Evolutionary conservation across 768 basidiomycete species (phyloP).

Genomic region (Amanita thiersii): DNA sequence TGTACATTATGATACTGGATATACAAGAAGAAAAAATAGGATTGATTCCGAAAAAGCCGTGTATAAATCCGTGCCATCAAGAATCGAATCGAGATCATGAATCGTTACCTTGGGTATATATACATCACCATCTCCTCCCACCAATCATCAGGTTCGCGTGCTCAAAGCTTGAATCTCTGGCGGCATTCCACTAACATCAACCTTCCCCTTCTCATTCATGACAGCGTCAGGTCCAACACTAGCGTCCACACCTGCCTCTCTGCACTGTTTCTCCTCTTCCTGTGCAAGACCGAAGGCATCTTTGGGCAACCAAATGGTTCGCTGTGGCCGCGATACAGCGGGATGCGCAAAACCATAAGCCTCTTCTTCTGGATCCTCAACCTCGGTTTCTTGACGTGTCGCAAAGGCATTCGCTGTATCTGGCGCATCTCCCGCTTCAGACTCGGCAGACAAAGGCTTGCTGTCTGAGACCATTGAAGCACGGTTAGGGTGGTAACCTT

Average conservation of each 20-base stretch:
- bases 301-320: slow-evolving; percentile 77
- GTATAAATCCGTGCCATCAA: too few relatives aligned
- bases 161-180: slow-evolving; percentile 19
- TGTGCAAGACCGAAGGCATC: slow-evolving; percentile 60
- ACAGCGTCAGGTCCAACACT: slow-evolving; percentile 20
- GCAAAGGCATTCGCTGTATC: background rate
- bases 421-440: background rate
- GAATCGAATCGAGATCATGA: too few relatives aligned
- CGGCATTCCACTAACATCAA: slow-evolving; percentile 26
- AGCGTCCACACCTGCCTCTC: slow-evolving; percentile 51
- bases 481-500: too few relatives aligned
- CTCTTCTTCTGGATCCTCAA: slow-evolving; percentile 18
- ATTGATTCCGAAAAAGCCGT: too few relatives aligned
- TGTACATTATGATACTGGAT: too few relatives aligned
- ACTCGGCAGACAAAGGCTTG: too few relatives aligned
- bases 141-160: too few relatives aligned
- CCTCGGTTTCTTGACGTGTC: slow-evolving; percentile 6
- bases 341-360: slow-evolving; percentile 84
- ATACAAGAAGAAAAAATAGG: too few relatives aligned
- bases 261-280: slow-evolving; percentile 55
- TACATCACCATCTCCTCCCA: too few relatives aligned
- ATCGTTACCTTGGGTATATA: too few relatives aligned
- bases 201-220: slow-evolving; percentile 28
- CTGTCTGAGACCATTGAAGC: too few relatives aligned
- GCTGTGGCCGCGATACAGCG: slow-evolving; percentile 64